Evolutionary conservation across 768 basidiomycete genomes (phyloP).

Genomic region (Naganishia vaughanmartiniae): DNA sequence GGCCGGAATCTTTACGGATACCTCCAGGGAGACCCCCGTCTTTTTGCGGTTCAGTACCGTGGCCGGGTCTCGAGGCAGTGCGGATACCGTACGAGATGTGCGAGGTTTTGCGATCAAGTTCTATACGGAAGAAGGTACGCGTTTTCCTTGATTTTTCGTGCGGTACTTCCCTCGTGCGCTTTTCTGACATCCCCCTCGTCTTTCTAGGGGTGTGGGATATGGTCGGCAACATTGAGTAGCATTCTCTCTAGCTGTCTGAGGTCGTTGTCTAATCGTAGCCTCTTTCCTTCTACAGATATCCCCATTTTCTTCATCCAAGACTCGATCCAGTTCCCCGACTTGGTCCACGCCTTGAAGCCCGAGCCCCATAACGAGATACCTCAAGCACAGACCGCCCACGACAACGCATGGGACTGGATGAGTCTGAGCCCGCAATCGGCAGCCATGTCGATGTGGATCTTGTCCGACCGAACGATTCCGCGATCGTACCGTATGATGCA

Average conservation of each 20-base stretch:
- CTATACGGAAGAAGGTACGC: constrained; percentile 70
- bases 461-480: constrained; percentile 82
- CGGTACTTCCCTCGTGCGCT: no score
- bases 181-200: no score
- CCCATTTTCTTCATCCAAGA: constrained; percentile 57
- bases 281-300: constrained; percentile 41
- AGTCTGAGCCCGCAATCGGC: constrained; percentile 64
- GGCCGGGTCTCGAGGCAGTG: constrained; percentile 73
- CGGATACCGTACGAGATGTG: constrained; percentile 74
- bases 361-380: constrained; percentile 75
- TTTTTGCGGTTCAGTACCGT: constrained; percentile 87
- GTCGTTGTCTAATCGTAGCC: not conserved
- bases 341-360: constrained; percentile 82
- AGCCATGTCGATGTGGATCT: constrained; percentile 63
- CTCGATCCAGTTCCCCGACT: constrained; percentile 78
- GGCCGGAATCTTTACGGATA: constrained; percentile 61
- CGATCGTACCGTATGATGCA: constrained; percentile 84
- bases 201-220: constrained; percentile 62
- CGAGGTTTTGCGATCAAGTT: constrained; percentile 82
- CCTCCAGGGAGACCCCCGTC: constrained; percentile 68
- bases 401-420: constrained; percentile 85
- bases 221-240: constrained; percentile 56
- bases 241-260: not conserved
- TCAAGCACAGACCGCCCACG: constrained; percentile 58
- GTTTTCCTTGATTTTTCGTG: no score